Base-by-base conservation (phyloP, 495 filamentous ascomycete species). In the Viridothelium virens region DNA sequence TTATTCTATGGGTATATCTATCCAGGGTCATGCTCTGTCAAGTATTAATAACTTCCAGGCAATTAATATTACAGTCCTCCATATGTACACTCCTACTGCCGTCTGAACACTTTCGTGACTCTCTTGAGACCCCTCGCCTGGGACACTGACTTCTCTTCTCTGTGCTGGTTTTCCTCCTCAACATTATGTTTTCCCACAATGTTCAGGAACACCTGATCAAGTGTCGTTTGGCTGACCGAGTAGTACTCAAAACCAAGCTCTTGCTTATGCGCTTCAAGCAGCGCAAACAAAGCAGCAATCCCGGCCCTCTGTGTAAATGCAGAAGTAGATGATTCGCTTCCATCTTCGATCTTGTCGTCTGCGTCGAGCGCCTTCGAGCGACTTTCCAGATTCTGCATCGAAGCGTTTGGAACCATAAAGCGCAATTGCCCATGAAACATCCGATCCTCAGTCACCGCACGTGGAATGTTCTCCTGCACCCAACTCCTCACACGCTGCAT, bases 131-230 rank as follows among this genome's bases (percentile, higher is more conserved):
- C 31, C 6, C 53, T 36, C 31, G 14, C 25, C 53, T 36, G 6
- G 1, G 53, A 14, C 53, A 31, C 31, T 59, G 48, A 5, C 61
- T 77, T 74, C 36, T 76, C 61, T 65, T 73, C 61, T 10, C 67
- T 38, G 2, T 56, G 75, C 65, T 85, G 88, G 65, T 89, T 87
- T 78, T 93, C 91, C 76, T 95, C 91, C 63, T 81, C 76, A 2
- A 95, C 84, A 75, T 90, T 84, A 74, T 93, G 87, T 74, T 83
- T 82, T 18, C 85, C 84, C 0, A 94, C 90, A 68, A 95, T 91
- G 47, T 77, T 84, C 77, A 96, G 77, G 76, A 96, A 96, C 0
- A 95, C 90, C 78, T 94, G 88, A 76, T 95, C 91, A 66, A 95
- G 79, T 41, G 89, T 92, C 62, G 90, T 91, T 67, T 88, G 89